Base-by-base conservation (phyloP, 2,329 filamentous ascomycete genomes). In the Lasiodiplodia sp. region DNA sequence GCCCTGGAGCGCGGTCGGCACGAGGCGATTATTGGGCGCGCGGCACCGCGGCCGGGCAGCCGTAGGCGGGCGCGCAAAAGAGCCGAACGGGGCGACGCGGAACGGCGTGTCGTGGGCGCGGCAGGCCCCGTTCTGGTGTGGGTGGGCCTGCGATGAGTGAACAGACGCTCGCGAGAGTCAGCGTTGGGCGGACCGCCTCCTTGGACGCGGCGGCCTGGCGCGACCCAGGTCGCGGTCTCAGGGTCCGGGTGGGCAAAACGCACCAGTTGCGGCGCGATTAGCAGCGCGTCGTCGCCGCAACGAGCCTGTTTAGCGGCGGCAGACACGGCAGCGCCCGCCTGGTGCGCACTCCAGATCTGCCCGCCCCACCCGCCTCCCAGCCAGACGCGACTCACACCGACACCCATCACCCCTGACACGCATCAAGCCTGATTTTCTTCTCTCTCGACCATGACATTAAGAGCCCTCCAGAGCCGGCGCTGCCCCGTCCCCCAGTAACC, bases 271-370 rank as follows among this genome's bases (percentile, higher is more conserved):
- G 60, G 31, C 5, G 25, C 18, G 44, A 47, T 47, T 56, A 37
- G 56, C 31, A 18, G n/a, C 31, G 21, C 21, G 23, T 37, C 10
- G 55, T 37, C 23, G 51, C 51, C 47, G 60, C 60, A n/a, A 47
- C 47, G 25, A 12, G 60, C 18, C 25, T 10, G 28, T 52, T 52
- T 64, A 64, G 60, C 60, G 60, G 44, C 60, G 60, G 58, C 58
- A 47, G 28, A 31, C 60, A 52, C 60, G 60, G 60, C 60, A 64
- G 60, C 47, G 60, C 60, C 60, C 60, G 58, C 58, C 58, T 49
- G 40, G 58, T 44, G 16, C 58, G 44, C 58, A 63, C 58, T 52
- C 47, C 60, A 64, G 60, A 64, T 64, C 60, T 64, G 60, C 60
- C 60, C 60, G 28, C 31, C 60, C 44, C 44, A 64, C 60, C 40